Evolutionary conservation across 305 asterid genomes (phyloP).

Genomic region (Fraxinus nigra): DNA sequence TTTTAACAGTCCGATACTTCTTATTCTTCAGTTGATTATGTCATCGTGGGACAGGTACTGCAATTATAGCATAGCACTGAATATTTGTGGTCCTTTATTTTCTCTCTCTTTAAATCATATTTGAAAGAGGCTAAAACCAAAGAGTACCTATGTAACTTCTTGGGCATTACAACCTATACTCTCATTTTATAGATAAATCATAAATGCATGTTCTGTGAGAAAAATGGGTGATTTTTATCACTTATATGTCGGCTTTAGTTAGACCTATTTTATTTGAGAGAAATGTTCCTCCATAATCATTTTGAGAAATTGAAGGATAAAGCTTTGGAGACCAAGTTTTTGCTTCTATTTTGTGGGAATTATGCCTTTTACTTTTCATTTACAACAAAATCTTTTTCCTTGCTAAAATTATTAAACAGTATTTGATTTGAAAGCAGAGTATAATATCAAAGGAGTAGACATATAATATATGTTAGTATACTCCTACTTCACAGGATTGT

Average conservation of each 20-base stretch:
- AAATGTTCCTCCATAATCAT: neutral
- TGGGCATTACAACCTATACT: neutral
- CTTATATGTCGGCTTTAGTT: neutral
- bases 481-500: neutral
- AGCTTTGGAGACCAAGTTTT: conserved; percentile 2
- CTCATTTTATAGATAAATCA: neutral
- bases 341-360: conserved; percentile 7
- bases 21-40: conserved; percentile 46
- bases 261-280: neutral
- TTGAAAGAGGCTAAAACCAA: neutral
- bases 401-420: neutral
- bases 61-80: conserved; percentile 5
- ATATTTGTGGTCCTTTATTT: neutral
- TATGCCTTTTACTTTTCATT: neutral
- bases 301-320: neutral
- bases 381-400: neutral
- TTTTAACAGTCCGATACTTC: conserved; percentile 38
- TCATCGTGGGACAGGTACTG: conserved; percentile 50
- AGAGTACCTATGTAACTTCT: neutral
- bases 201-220: neutral
- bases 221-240: neutral
- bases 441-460: neutral
- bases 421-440: neutral
- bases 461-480: neutral
- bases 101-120: conserved; percentile 6